Conservation (phyloP, 176 grass and related monocot genomes). For the Carex cristatella region DNA sequence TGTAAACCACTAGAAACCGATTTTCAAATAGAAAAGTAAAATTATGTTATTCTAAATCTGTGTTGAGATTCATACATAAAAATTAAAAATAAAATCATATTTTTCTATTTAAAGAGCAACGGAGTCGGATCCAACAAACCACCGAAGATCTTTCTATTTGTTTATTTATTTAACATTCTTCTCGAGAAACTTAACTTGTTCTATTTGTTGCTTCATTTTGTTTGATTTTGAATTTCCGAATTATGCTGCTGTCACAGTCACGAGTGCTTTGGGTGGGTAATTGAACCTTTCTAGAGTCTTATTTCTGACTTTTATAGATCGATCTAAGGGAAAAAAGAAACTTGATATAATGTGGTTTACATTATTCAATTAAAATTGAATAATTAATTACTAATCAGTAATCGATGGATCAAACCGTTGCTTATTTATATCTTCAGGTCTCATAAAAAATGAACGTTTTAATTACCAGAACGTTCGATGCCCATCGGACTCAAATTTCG, state of each 20-base stretch:
- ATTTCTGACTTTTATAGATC: not conserved
- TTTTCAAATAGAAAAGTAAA: too few species aligned
- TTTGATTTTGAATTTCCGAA: slow-evolving; percentile 10
- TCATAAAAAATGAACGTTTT: not conserved
- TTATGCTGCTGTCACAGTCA: not conserved
- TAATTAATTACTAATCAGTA: not conserved
- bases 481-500: too few species aligned
- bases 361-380: not conserved
- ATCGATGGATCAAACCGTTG: not conserved
- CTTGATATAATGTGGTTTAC: not conserved
- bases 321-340: not conserved
- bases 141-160: not conserved
- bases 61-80: too few species aligned
- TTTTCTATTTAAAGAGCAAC: too few species aligned
- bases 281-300: not conserved
- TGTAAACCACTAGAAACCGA: too few species aligned
- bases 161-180: not conserved
- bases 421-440: not conserved
- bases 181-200: slow-evolving; percentile 5
- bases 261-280: not conserved
- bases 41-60: too few species aligned
- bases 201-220: slow-evolving; percentile 7
- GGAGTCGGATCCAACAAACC: too few species aligned
- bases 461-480: not conserved
- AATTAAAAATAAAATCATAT: too few species aligned